Percentiles rank a stretch among this genome's conserved stretches.
These are phyloP conservation scores for Epichloe uncinata DNA, from an alignment of 2,329 filamentous ascomycete species.

Conservation along the genomic window DNA sequence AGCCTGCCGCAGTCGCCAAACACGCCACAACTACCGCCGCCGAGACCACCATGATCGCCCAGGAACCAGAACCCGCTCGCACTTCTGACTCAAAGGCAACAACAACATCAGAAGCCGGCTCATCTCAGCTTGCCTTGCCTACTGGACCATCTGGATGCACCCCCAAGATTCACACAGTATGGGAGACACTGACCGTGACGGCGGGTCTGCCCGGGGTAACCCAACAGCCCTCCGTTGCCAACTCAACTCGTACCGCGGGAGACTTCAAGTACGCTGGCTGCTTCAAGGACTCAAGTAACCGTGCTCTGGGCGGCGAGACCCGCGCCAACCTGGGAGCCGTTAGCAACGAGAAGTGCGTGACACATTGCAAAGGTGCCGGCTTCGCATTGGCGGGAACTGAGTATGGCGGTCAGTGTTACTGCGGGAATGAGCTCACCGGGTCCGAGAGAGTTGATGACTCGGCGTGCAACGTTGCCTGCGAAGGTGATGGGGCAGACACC, in stretches of 20 bases:
- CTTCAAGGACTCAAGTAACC: conserved; percentile 24
- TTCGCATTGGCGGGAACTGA: conserved; percentile 36
- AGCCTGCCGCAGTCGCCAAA: not conserved
- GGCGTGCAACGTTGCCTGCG: conserved; percentile 31
- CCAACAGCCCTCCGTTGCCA: conserved; percentile 1
- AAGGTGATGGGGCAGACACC: conserved; percentile 30
- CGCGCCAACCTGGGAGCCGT: conserved; percentile 29
- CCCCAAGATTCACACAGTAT: conserved; percentile 25
- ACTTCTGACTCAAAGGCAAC: not conserved
- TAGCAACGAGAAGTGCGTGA: conserved; percentile 32
- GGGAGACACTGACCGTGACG: conserved; percentile 33
- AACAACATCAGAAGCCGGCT: conserved; percentile 11
- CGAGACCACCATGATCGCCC: not conserved
- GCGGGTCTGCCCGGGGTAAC: conserved; percentile 11
- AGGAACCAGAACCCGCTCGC: not conserved
- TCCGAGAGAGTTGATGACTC: conserved; percentile 29
- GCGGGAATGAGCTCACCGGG: conserved; percentile 23
- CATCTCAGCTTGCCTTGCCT: conserved; percentile 5
- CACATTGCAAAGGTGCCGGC: conserved; percentile 30
- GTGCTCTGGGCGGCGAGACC: conserved; percentile 25
- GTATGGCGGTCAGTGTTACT: conserved; percentile 41
- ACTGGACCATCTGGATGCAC: conserved; percentile 12
- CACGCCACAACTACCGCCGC: not conserved
- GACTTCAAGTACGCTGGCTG: conserved; percentile 30
- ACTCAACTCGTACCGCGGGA: conserved; percentile 8